Percentiles rank a stretch among this genome's conserved stretches.
Conservation (phyloP, 1,284 basidiomycete genomes). For the Ustilago curta region DNA sequence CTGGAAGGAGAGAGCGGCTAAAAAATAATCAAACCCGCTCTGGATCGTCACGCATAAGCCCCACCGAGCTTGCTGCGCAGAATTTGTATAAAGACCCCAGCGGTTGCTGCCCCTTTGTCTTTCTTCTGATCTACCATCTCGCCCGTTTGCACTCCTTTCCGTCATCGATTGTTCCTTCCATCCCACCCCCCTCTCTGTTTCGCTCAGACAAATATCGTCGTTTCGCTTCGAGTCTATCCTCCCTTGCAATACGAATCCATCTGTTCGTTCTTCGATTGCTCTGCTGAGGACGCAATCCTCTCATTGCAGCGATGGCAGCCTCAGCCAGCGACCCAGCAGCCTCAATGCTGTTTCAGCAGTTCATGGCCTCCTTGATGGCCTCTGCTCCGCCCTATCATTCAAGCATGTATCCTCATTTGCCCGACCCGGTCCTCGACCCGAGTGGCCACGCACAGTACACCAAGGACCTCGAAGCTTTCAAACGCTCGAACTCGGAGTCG, state of each 20-base stretch:
- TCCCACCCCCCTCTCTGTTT: no score
- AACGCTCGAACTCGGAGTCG: background rate
- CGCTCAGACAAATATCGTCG: no score
- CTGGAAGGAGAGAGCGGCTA: background rate
- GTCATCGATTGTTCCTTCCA: no score
- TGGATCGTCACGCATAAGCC: conserved; percentile 15
- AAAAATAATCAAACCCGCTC: background rate
- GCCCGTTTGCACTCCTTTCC: no score
- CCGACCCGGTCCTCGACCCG: conserved; percentile 4
- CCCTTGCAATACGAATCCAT: no score
- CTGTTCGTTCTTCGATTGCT: no score
- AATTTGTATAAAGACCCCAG: no score
- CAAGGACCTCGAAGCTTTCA: background rate
- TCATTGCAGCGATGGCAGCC: background rate
- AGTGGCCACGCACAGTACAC: background rate
- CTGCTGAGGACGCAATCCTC: no score
- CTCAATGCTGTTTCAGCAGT: background rate
- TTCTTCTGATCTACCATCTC: no score
- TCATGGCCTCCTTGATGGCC: background rate
- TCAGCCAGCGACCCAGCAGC: background rate
- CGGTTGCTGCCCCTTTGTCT: no score
- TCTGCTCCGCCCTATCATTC: background rate
- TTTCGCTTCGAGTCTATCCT: no score
- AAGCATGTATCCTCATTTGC: background rate
- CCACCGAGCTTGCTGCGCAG: background rate